Conservation (phyloP, 257 asterid species). For the Asclepias syriaca region DNA sequence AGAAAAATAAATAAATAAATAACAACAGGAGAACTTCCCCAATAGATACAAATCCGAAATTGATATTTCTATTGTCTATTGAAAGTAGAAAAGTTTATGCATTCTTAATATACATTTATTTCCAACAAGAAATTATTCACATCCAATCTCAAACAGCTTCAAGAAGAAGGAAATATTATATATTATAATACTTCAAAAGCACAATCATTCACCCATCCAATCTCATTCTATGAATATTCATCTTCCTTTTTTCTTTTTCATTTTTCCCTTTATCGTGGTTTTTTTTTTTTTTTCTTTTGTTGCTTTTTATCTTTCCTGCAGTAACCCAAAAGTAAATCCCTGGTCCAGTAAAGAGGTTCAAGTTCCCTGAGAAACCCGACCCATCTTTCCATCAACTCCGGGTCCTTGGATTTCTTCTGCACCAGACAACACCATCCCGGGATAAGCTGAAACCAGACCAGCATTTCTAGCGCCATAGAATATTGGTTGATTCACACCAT, state of each 20-base stretch:
- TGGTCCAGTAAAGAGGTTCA: not conserved
- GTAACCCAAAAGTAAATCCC: not conserved
- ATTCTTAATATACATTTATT: not conserved
- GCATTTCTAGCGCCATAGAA: slow-evolving; percentile 54
- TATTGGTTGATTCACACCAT: slow-evolving; percentile 38
- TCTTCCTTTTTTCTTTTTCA: too few relatives aligned
- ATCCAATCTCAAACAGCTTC: not conserved
- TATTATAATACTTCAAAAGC: not conserved
- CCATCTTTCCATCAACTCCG: slow-evolving; percentile 36
- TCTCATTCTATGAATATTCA: not conserved
- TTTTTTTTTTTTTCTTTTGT: not conserved
- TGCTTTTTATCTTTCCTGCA: not conserved
- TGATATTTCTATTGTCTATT: too few relatives aligned
- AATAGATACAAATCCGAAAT: too few relatives aligned
- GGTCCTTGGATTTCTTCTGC: slow-evolving; percentile 57
- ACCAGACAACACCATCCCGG: slow-evolving; percentile 51
- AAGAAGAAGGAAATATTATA: not conserved
- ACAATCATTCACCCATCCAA: not conserved
- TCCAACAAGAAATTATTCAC: not conserved
- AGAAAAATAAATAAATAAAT: too few relatives aligned
- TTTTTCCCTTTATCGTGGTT: too few relatives aligned
- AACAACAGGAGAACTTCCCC: too few relatives aligned
- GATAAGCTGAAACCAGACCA: slow-evolving; percentile 50
- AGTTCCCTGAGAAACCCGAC: slow-evolving; percentile 48
- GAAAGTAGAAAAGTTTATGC: not conserved